Evolutionary conservation across 176 grass and related monocot species (phyloP), one percentile per base, ranked within the genome.

Genomic region (Phoenix dactylifera): DNA sequence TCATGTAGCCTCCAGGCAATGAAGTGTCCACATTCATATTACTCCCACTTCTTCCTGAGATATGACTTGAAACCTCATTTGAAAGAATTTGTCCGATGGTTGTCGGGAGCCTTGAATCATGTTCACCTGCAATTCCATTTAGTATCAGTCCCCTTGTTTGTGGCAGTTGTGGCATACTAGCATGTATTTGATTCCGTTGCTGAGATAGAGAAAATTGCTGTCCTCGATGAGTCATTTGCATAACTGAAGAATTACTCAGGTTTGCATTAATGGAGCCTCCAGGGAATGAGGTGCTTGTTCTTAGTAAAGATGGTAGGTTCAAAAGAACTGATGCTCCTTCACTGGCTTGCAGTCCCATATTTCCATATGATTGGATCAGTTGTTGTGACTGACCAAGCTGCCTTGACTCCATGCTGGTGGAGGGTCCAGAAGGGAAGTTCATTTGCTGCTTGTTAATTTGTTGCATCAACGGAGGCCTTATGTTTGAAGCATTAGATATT

Each of bases 301-400:
- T 7, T 63, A 14, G 28, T 23, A 18, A 63, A 15, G 60, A 63
- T 49, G 60, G 30, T 6, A 50, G 22, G 3, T 4, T 24, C 50
- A 63, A 20, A 63, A 63, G 22, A 2, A 18, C 20, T 49, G 60
- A 16, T 24, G 60, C 49, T 23, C 60, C 60, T 63, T 49, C 60
- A 15, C 32, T 39, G 15, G 22, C 20, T 49, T 63, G 60, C n/a
- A 24, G n/a, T 22, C 9, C 15, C 29, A 49, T 23, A 20, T 19
- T 50, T 50, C 18, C 18, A 23, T 49, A 22, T 49, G 60, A 39
- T 50, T 63, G 19, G 6, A 16, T 9, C 7, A 63, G 18, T 63
- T 44, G 30, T 10, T 63, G 60, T 22, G 60, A 49, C 18, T 63
- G 60, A 5, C 60, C 60, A 63, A 16, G 39, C 30, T 63, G 60